These are phyloP conservation scores for Beta lomatogona DNA, from an alignment of 179 eudicot species.

Conservation along the genomic window DNA sequence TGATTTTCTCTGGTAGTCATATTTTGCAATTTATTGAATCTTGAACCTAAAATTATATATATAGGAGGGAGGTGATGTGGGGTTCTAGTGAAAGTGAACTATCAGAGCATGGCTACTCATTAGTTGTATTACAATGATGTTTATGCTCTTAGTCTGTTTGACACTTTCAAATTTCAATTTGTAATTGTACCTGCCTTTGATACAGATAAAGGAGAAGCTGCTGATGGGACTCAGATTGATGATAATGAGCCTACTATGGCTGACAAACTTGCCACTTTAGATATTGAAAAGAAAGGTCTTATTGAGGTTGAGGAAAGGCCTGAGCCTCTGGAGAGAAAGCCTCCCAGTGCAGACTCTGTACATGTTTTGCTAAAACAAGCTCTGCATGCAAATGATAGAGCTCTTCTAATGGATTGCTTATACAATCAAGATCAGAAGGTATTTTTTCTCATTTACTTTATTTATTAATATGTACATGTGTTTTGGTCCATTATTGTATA, in stretches of 20 bases:
- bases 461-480: neutral
- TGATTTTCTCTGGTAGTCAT: neutral
- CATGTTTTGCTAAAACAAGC: constrained; percentile 85
- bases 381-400: constrained; percentile 71
- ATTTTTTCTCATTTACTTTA: neutral
- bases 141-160: neutral
- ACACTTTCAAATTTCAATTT: neutral
- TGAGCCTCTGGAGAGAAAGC: constrained; percentile 39
- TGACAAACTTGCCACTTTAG: constrained; percentile 73
- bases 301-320: constrained; percentile 33
- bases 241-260: constrained; percentile 83
- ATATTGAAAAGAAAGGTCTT: constrained; percentile 36
- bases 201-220: constrained; percentile 45
- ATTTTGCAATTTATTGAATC: neutral
- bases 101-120: neutral
- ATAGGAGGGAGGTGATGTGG: neutral
- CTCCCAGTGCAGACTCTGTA: constrained; percentile 85
- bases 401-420: constrained; percentile 69
- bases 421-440: constrained; percentile 81
- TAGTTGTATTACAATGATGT: neutral
- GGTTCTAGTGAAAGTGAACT: neutral
- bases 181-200: neutral
- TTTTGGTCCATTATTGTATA: neutral
- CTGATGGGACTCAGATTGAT: constrained; percentile 45
- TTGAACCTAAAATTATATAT: too few species aligned